These are phyloP conservation scores for Ochetophila trinervis DNA, from an alignment of 306 rosid genomes.

Conservation along the genomic window DNA sequence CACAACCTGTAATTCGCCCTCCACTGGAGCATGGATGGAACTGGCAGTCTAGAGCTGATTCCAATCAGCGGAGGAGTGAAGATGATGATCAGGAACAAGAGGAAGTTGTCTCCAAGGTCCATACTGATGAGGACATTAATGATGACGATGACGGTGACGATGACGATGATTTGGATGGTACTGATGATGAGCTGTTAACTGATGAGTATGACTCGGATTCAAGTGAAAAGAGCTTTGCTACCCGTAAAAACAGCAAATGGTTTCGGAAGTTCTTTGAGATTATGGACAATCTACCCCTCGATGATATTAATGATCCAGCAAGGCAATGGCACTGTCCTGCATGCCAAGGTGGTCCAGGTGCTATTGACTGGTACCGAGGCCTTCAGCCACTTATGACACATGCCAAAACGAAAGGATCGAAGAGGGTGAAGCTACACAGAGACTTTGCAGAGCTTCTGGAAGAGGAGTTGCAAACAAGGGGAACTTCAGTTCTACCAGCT, in stretches of 20 bases:
- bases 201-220: slow-evolving; percentile 69
- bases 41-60: slow-evolving; percentile 56
- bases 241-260: slow-evolving; percentile 59
- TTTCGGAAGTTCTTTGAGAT: slow-evolving; percentile 51
- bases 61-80: slow-evolving; percentile 29
- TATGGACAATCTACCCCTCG: slow-evolving; percentile 51
- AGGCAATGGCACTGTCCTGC: slow-evolving; percentile 96
- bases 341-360: slow-evolving; percentile 84
- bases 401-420: slow-evolving; percentile 82
- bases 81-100: slow-evolving; percentile 23
- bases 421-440: slow-evolving; percentile 69
- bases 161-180: slow-evolving; percentile 44
- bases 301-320: slow-evolving; percentile 50
- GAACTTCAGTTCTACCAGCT: slow-evolving; percentile 59
- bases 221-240: slow-evolving; percentile 64
- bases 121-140: slow-evolving; percentile 10
- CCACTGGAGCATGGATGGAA: slow-evolving; percentile 83
- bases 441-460: slow-evolving; percentile 70
- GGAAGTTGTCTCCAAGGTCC: slow-evolving; percentile 24
- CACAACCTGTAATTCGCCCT: slow-evolving; percentile 44
- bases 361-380: slow-evolving; percentile 87
- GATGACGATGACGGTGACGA: slow-evolving; percentile 30
- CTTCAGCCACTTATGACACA: slow-evolving; percentile 78
- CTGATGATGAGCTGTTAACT: slow-evolving; percentile 60
- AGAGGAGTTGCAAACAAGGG: slow-evolving; percentile 67